Evolutionary conservation across 345 rosid species (phyloP).

Genomic region (Moringa oleifera): DNA sequence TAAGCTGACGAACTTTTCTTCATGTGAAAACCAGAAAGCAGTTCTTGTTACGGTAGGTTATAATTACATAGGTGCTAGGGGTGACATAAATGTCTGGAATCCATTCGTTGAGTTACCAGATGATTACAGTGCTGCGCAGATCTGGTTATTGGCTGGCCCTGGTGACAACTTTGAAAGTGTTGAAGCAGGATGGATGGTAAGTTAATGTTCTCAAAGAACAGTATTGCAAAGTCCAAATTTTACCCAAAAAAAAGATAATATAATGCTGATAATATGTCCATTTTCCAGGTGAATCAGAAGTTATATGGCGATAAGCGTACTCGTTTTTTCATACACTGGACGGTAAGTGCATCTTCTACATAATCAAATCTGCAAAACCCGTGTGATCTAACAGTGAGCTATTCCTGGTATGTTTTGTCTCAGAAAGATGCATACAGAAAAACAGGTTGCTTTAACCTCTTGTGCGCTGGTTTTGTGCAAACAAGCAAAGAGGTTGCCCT

Average conservation of each 20-base stretch:
- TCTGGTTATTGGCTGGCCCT: conserved; percentile 36
- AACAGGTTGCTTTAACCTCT: conserved; percentile 38
- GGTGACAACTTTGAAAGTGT: conserved; percentile 24
- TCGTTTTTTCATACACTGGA: conserved; percentile 26
- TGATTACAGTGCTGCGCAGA: conserved; percentile 37
- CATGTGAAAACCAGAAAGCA: conserved; percentile 28
- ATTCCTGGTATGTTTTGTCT: background rate
- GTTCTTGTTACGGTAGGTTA: conserved; percentile 20
- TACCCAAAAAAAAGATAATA: background rate
- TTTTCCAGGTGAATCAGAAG: conserved; percentile 24
- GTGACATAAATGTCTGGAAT: conserved; percentile 48
- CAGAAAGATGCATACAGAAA: conserved; percentile 25
- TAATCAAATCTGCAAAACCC: background rate
- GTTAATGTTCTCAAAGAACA: background rate
- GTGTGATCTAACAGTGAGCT: background rate
- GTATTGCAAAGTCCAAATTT: too few relatives aligned
- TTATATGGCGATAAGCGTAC: conserved; percentile 27
- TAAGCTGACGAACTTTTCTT: too few relatives aligned
- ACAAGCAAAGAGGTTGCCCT: conserved; percentile 18
- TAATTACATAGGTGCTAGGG: conserved; percentile 33
- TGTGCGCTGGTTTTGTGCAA: conserved; percentile 48
- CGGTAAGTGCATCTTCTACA: conserved; percentile 22
- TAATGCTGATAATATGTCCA: background rate
- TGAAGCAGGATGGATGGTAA: conserved; percentile 53
- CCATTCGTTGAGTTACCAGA: conserved; percentile 20